Evolutionary conservation across 176 grass and related monocot species (phyloP).

Genomic region (Elymus sibiricus): DNA sequence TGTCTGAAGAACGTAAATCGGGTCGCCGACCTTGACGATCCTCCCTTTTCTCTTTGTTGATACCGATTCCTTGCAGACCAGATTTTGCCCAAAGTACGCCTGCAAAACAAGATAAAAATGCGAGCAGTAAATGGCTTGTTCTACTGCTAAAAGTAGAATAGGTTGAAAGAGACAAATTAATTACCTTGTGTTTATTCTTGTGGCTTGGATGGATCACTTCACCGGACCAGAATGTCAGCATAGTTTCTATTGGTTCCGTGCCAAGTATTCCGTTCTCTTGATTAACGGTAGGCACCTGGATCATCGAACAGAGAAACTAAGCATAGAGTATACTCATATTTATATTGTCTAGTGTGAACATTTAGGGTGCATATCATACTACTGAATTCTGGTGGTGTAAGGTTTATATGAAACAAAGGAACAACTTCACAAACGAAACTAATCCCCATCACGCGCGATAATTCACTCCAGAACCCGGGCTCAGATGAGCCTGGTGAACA

Average conservation of each 20-base stretch:
- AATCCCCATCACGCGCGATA: neutral
- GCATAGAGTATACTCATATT: neutral
- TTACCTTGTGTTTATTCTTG: slow-evolving; percentile 67
- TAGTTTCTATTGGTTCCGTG: slow-evolving; percentile 65
- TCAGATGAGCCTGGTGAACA: no score
- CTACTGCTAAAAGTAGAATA: neutral
- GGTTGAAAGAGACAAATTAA: neutral
- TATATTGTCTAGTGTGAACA: neutral
- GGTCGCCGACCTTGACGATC: slow-evolving; percentile 56
- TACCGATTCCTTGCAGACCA: slow-evolving; percentile 70
- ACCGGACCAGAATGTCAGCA: slow-evolving; percentile 73
- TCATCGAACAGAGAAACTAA: slow-evolving; percentile 6
- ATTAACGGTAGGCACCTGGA: slow-evolving; percentile 74
- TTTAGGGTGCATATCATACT: neutral
- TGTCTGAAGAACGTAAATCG: slow-evolving; percentile 44
- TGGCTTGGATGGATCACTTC: slow-evolving; percentile 45
- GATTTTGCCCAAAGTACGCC: slow-evolving; percentile 85
- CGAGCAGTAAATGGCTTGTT: neutral
- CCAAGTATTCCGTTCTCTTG: slow-evolving; percentile 63
- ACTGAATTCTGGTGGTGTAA: neutral
- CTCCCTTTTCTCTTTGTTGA: slow-evolving; percentile 23
- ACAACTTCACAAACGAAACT: neutral
- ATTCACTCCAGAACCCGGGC: no score
- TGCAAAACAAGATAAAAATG: slow-evolving; percentile 16
- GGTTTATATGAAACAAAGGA: neutral